phyloP scores from a whole-genome alignment of 1,139 yeast species.

The Blastobotrys arbuscula region DNA sequence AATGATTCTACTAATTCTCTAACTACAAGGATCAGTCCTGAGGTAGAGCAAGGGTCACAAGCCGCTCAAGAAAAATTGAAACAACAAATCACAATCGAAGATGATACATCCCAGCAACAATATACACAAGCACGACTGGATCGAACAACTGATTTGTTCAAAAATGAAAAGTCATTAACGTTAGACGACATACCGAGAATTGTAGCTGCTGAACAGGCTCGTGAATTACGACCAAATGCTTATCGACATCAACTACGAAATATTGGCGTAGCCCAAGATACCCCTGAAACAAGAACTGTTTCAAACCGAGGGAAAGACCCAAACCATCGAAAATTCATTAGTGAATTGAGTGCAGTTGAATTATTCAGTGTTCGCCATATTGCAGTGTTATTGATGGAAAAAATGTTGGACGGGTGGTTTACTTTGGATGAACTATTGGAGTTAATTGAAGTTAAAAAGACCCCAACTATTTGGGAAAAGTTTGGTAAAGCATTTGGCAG shows the following conservation, averaged over 20 bases:
- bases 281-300: conserved; percentile 23
- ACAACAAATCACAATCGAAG: conserved; percentile 38
- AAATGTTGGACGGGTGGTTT: conserved; percentile 35
- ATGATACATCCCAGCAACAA: conserved; percentile 24
- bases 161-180: conserved; percentile 80
- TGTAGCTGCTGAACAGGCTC: conserved; percentile 94
- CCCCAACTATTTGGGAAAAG: conserved; percentile 64
- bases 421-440: conserved; percentile 49
- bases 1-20: conserved; percentile 22
- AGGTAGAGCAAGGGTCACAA: conserved; percentile 4
- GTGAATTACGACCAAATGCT: conserved; percentile 85
- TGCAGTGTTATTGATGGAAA: conserved; percentile 57
- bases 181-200: conserved; percentile 95
- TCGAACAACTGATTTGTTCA: conserved; percentile 62
- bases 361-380: conserved; percentile 59
- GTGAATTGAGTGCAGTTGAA: conserved; percentile 62
- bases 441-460: conserved; percentile 52
- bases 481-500: conserved; percentile 42
- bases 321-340: conserved; percentile 46
- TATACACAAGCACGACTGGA: conserved; percentile 30
- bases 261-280: conserved; percentile 21
- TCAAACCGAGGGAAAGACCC: conserved; percentile 17
- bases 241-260: conserved; percentile 54
- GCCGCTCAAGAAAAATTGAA: background rate
- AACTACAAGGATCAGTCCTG: background rate